These are phyloP conservation scores for Dryas integrifolia DNA, from an alignment of 331 rosid species.

Conservation along the genomic window DNA sequence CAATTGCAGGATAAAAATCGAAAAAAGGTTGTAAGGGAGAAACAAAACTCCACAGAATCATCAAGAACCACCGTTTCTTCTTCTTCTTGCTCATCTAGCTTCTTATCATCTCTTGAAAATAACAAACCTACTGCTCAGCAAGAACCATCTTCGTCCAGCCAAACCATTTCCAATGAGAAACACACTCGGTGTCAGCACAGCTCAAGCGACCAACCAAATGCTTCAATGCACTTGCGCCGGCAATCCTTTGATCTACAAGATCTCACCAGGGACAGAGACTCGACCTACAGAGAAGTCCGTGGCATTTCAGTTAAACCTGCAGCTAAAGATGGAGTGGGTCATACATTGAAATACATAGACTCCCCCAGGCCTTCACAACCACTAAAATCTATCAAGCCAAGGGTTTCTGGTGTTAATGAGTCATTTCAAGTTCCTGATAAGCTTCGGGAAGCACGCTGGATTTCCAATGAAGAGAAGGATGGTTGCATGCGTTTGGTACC, in stretches of 20 bases:
- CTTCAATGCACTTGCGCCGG: constrained; percentile 18
- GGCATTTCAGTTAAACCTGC: constrained; percentile 52
- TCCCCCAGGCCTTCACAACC: constrained; percentile 70
- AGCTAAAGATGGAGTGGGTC: constrained; percentile 42
- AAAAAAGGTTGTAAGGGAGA: constrained; percentile 46
- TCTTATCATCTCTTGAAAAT: constrained; percentile 69
- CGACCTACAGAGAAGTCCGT: constrained; percentile 50
- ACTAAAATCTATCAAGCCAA: constrained; percentile 37
- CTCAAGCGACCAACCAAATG: constrained; percentile 32
- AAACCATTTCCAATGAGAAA: constrained; percentile 23
- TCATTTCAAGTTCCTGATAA: constrained; percentile 39
- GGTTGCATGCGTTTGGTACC: constrained; percentile 12
- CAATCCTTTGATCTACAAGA: constrained; percentile 41
- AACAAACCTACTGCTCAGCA: constrained; percentile 45
- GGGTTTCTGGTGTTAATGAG: constrained; percentile 34
- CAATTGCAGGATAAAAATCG: constrained; percentile 50
- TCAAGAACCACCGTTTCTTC: constrained; percentile 61
- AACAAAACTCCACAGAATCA: constrained; percentile 61
- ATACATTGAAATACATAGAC: constrained; percentile 53
- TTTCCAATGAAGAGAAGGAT: constrained; percentile 32
- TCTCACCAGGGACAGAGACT: constrained; percentile 39
- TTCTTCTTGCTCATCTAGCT: constrained; percentile 76
- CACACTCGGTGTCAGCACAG: constrained; percentile 15
- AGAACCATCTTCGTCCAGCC: constrained; percentile 42
- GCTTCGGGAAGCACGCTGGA: constrained; percentile 46